Base-by-base conservation (phyloP, 768 basidiomycete species). In the Austroboletus eburneus region DNA sequence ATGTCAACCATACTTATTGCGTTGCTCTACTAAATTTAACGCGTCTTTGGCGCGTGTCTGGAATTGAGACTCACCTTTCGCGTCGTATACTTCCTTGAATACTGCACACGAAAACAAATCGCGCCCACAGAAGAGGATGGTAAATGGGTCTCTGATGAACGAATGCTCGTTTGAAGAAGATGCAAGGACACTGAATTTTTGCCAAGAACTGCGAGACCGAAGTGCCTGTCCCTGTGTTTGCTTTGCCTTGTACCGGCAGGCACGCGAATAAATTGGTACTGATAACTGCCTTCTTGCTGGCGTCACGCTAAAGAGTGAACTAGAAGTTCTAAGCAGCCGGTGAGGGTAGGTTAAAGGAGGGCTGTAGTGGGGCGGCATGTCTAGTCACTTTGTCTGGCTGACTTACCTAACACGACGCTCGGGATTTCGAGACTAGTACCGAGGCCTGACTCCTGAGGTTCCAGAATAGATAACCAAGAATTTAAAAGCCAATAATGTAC, bases 51-150 rank as follows among this genome's bases (percentile, higher is more conserved):
- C 22, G 37, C n/a, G 41, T 24, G 41, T 27, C 4, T 27, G 10
- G 2, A 21, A 29, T n/a, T 46, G 45, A 47, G 38, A 43, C 50
- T 54, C 45, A 87, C 91, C 90, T 66, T 62, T 62, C 5, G 86
- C 84, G 14, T 67, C 57, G 46, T 85, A 68, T 2, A 95, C 64
- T 45, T 83, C 73, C 42, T 76, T 66, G 40, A 96, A 74, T 3
- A 91, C 81, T 7, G 70, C 66, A 58, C 85, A 86, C 2, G 92
- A 95, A 65, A 95, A 95, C 57, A 83, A 79, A 62, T 94, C 92
- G 16, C 90, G 85, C 42, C 93, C 93, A 61, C 91, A 79, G 64
- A 91, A 95, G 6, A 96, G 74, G 34, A 96, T 77, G n/a, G 81
- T 77, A 61, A 90, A 85, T 5, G 71, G 70, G 18, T 69, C 61